Base-by-base conservation (phyloP, 306 rosid species). In the Pterocarpus santalinus region DNA sequence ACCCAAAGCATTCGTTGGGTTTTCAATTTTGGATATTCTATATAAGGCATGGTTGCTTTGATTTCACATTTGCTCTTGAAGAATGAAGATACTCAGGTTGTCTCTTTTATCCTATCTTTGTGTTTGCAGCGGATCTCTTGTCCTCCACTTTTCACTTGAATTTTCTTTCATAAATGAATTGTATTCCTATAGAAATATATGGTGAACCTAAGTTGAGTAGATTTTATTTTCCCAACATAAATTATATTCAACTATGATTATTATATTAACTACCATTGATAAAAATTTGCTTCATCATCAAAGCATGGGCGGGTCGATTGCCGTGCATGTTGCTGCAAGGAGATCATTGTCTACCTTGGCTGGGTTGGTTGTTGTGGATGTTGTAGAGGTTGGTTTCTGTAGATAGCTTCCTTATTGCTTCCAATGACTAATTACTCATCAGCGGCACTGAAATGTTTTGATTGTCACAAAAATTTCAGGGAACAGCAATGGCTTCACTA, bases 241-340 rank as follows among this genome's bases (percentile, higher is more conserved):
- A 73, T 49, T 35, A 67, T 60, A 30, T 66, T 58, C 38, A 30
- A 30, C 69, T 79, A 16, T 57, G 76, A n/a, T 58, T 65, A 47
- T 66, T 13, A 16, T 78, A 67, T 73, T 65, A 73, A 72, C 58
- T 38, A 47, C 61, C 33, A 14, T 75, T 74, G 38, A 73, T 53
- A 28, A 51, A 58, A 77, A 75, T 53, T 53, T 69, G 38, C 17
- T 82, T 76, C 77, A 62, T 52, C 55, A 49, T 80, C 73, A 69
- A 84, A 92, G 99, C 87, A 93, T 95, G 98, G 99, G 99, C 80
- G 99, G 99, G 67, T 91, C 99, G 30, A 88, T 95, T 41, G 99
- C 97, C 84, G 97, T 93, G 80, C 99, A 95, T 82, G 88, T 93
- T 84, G 96, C 98, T 70, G 96, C 94, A 28, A 88, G 81, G 80